Base-by-base conservation (phyloP, 352 stramenopile genomes). In the Aphanomyces astaci region DNA sequence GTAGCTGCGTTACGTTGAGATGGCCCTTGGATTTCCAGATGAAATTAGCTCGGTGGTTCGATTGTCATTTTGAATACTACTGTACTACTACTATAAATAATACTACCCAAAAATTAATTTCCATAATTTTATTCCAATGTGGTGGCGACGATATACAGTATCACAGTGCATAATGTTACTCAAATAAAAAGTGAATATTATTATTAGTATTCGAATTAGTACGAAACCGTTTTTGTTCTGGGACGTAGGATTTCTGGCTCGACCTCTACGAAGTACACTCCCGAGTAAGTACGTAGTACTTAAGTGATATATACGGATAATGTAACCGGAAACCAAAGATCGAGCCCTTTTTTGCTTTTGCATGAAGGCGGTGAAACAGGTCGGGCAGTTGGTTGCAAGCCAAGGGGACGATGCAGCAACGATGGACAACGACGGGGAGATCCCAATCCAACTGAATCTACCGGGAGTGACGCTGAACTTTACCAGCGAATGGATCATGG, bases 361-460 rank as follows among this genome's bases (percentile, higher is more conserved):
- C 19, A 65, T 53, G 40, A 24, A 32, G 9, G 24, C 24, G 10
- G 56, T 36, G 2, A 39, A 39, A 5, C 51, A 65, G 56, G 24
- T 39, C 5, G 56, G 51, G 11, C 51, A 59, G 7, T 59, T 59
- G 51, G 33, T 59, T 25, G 33, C 51, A 36, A 59, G 51, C 22
- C 56, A 53, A 28, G 32, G 54, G 9, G 54, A 48, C 17, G 54
- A 63, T 25, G 54, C 54, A 65, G 54, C 54, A 65, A 80, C 49
- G 57, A 71, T 56, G 9, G 36, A 69, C n/a, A 60, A 81, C 2
- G 13, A 46, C 3, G 63, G 52, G 4, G 82, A 88, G 68, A 91
- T 93, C 60, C 80, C 84, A 0, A 80, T 95, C 19, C 65, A 67
- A 7, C 48, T 95, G 28, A 80, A 75, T 19, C 76, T 95, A 2